Conservation (phyloP, 2,329 filamentous ascomycete genomes). For the Xylariaceae sp. region DNA sequence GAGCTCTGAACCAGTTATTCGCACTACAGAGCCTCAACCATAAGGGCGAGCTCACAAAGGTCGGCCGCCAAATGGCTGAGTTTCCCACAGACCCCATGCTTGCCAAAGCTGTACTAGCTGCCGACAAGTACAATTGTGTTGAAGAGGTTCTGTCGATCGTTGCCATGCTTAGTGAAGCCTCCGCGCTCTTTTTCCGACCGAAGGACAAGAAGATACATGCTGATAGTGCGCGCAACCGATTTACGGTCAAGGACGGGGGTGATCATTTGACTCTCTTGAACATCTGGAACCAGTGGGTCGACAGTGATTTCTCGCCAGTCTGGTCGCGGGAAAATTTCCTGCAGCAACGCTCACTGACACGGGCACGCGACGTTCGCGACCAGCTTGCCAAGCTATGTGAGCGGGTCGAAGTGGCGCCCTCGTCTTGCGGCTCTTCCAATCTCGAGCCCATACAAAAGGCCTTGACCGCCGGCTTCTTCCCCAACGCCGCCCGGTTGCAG, state of each 20-base stretch:
- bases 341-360: conserved; percentile 82
- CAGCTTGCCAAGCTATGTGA: conserved; percentile 91
- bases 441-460: conserved; percentile 78
- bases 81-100: conserved; percentile 92
- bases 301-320: conserved; percentile 79
- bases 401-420: conserved; percentile 76
- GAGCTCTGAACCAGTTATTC: conserved; percentile 85
- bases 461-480: conserved; percentile 88
- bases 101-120: conserved; percentile 80
- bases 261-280: conserved; percentile 87
- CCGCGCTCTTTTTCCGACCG: conserved; percentile 85
- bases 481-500: conserved; percentile 81
- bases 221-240: conserved; percentile 81
- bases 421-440: conserved; percentile 65
- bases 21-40: conserved; percentile 86
- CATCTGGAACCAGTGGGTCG: conserved; percentile 93
- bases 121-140: conserved; percentile 86
- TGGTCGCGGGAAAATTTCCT: conserved; percentile 94
- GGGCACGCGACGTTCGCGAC: conserved; percentile 86
- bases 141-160: conserved; percentile 90
- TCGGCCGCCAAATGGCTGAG: conserved; percentile 92
- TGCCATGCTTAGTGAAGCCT: conserved; percentile 87
- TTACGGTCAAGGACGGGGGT: conserved; percentile 85
- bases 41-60: conserved; percentile 80
- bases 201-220: conserved; percentile 98